Conservation (phyloP, 208 protist species). For the Trypanosomatidae sp. region DNA sequence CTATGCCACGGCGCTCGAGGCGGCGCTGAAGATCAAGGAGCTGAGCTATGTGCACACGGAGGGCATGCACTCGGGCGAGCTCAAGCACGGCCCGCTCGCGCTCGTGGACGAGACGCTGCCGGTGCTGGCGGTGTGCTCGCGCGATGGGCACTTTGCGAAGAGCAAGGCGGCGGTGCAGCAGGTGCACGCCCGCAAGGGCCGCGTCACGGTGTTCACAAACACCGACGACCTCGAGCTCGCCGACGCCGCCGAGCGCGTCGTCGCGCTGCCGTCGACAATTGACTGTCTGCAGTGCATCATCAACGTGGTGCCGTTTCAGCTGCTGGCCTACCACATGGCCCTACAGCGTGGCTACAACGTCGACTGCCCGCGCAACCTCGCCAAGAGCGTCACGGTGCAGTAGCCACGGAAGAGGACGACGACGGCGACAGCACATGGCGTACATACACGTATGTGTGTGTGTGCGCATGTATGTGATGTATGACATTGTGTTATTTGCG, state of each 20-base stretch:
- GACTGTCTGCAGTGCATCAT: conserved; percentile 87
- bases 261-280: conserved; percentile 70
- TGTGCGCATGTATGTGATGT: background rate
- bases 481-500: background rate
- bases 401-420: too few relatives aligned
- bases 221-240: conserved; percentile 37
- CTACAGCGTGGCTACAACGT: conserved; percentile 86
- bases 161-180: conserved; percentile 85
- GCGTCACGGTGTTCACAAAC: conserved; percentile 66
- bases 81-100: conserved; percentile 98
- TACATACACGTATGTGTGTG: background rate
- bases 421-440: background rate
- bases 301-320: conserved; percentile 93
- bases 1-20: conserved; percentile 89
- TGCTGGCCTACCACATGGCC: conserved; percentile 94
- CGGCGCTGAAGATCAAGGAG: conserved; percentile 96
- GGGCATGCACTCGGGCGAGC: conserved; percentile 91
- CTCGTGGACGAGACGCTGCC: conserved; percentile 90
- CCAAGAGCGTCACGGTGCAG: conserved; percentile 95
- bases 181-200: conserved; percentile 73
- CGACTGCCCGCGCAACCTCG: conserved; percentile 92
- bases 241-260: conserved; percentile 9
- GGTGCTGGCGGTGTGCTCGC: conserved; percentile 85
- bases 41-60: conserved; percentile 96
- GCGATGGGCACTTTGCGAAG: conserved; percentile 57